Evolutionary conservation across 495 filamentous ascomycete species (phyloP).

Genomic region (Penicillium lividum): DNA sequence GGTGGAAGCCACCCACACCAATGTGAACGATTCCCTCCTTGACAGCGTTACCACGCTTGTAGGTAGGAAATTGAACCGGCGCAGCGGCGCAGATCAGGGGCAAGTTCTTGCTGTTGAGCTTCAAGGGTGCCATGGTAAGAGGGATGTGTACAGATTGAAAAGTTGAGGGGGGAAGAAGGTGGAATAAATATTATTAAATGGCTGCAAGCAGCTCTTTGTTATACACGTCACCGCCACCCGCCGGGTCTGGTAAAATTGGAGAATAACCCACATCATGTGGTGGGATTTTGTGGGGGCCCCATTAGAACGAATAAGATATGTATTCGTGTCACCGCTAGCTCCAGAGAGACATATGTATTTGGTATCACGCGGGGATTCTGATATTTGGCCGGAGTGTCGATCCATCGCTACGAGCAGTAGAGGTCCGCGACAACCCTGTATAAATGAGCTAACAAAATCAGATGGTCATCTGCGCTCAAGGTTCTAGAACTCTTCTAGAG

Average conservation of each 20-base stretch:
- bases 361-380: background rate
- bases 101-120: conserved; percentile 43
- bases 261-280: background rate
- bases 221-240: background rate
- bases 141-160: background rate
- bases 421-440: background rate
- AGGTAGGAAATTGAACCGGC: conserved; percentile 37
- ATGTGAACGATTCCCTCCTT: conserved; percentile 54
- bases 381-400: background rate
- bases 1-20: conserved; percentile 52
- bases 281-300: background rate
- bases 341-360: background rate
- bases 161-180: background rate
- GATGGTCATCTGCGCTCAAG: background rate
- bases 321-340: background rate
- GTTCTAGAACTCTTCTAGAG: background rate
- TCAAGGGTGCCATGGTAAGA: conserved; percentile 38
- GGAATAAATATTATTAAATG: background rate
- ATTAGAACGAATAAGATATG: background rate
- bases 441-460: background rate
- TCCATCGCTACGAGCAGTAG: background rate
- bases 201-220: background rate
- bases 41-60: conserved; percentile 39
- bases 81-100: conserved; percentile 33
- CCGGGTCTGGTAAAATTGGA: background rate